Base-by-base conservation (phyloP, 768 basidiomycete species). In the Mycena pura region DNA sequence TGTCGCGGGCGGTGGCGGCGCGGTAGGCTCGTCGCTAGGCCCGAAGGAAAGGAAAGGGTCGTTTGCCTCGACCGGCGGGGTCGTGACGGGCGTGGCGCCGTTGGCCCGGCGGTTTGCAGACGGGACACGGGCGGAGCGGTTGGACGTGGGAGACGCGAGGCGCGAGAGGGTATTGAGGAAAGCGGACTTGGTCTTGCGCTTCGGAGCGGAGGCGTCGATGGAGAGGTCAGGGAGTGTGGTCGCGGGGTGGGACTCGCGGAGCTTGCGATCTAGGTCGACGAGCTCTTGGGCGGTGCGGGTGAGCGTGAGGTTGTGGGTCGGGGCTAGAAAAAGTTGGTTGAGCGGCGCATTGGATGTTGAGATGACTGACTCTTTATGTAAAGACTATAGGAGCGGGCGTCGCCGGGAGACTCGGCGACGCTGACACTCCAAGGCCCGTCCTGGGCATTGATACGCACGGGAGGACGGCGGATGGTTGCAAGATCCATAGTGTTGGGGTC, bases 351-450 rank as follows among this genome's bases (percentile, higher is more conserved):
- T 40, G 43, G 44, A 51, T 21, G 48, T n/a, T 43, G 24, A 39
- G 51, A 49, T 46, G 47, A 85, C 91, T 81, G 76, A 94, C 93
- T 95, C 84, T 93, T 95, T 77, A 95, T 86, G 81, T 95, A 95
- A 71, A 95, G 83, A 72, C 85, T 89, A 79, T 89, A 95, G 9
- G 87, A 85, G 65, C 82, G 79, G 44, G 86, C 72, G 75, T 91
- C 88, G 73, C 92, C 84, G 22, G 90, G 90, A 51, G 86, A 89
- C 79, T 93, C 91, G 64, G 93, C 93, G 64, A 94, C 92, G 73
- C 90, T 92, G 72, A 95, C 86, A 69, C 86, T 87, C 93, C 93
- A 95, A 22, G 87, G 91, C 14, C 90, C 91, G 70, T 92, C 91
- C 74, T 91, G 86, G 40, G 81, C 80, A 73, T 93, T 90, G 63